Percentiles rank a stretch among this genome's conserved stretches.
Conservation (phyloP, 202 grass and related monocot species). For the Zizania palustris region DNA sequence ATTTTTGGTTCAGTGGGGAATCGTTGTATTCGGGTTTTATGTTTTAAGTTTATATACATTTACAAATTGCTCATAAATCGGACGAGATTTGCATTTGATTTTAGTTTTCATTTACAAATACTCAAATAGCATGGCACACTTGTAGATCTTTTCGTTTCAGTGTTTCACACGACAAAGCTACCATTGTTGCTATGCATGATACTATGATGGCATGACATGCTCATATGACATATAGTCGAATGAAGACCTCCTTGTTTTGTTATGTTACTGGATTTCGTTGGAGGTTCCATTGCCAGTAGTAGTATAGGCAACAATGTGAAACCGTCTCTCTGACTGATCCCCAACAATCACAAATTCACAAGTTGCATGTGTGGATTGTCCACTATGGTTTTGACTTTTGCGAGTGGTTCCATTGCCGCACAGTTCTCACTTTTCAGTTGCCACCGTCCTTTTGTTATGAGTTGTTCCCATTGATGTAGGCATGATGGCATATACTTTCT, state of each 20-base stretch:
- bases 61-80: neutral
- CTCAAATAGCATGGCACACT: neutral
- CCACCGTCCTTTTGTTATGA: conserved; percentile 9
- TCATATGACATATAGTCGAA: conserved; percentile 10
- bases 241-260: neutral
- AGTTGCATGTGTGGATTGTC: too few relatives aligned
- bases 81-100: neutral
- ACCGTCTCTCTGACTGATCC: too few relatives aligned
- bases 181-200: neutral
- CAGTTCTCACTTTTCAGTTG: neutral
- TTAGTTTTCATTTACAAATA: conserved; percentile 4
- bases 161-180: neutral
- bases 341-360: too few relatives aligned
- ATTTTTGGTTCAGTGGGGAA: conserved; percentile 13
- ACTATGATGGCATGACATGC: conserved; percentile 9
- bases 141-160: neutral
- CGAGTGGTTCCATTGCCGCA: too few relatives aligned
- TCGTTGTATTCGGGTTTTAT: conserved; percentile 6
- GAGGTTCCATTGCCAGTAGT: neutral
- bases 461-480: neutral
- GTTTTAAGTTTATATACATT: neutral
- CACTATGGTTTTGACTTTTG: too few relatives aligned
- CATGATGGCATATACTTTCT: neutral
- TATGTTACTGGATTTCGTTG: neutral
- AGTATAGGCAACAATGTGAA: too few relatives aligned